Conservation (phyloP, 2,329 filamentous ascomycete species). For the Helminthosporium solani region DNA sequence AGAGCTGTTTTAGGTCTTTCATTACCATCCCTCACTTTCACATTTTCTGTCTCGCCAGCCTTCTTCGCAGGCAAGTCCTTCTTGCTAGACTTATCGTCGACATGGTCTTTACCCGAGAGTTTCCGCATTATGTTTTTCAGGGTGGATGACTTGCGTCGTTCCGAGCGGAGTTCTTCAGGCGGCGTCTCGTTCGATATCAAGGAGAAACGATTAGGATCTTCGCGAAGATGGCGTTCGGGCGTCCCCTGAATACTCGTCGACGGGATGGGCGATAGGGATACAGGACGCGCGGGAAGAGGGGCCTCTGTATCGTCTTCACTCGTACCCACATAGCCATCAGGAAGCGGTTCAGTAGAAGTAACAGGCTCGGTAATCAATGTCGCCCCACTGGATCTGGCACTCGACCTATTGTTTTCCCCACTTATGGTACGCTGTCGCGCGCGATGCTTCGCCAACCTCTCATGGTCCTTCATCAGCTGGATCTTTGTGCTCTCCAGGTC, state of each 20-base stretch:
- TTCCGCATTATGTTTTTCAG: constrained; percentile 32
- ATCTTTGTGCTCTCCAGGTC: constrained; percentile 32
- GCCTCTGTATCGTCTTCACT: no score
- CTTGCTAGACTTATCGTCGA: not conserved
- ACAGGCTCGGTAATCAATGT: constrained; percentile 28
- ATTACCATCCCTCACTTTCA: constrained; percentile 1
- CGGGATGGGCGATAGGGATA: not conserved
- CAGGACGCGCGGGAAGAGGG: constrained; percentile 10
- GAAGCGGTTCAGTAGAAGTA: constrained; percentile 2
- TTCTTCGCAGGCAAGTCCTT: constrained; percentile 3
- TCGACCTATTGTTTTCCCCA: constrained; percentile 18
- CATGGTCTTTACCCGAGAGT: constrained; percentile 20
- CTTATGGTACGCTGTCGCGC: constrained; percentile 22
- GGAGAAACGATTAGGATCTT: constrained; percentile 16
- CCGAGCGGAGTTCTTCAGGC: constrained; percentile 20
- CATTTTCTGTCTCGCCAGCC: constrained; percentile 5
- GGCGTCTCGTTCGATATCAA: constrained; percentile 25
- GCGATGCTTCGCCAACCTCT: constrained; percentile 27
- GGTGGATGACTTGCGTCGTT: constrained; percentile 21
- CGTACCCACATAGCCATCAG: no score
- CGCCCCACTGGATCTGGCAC: constrained; percentile 34
- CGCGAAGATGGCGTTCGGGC: constrained; percentile 16
- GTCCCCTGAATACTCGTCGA: constrained; percentile 22
- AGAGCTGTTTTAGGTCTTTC: constrained; percentile 11
- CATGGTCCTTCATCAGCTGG: constrained; percentile 36